Percentiles rank a stretch among this genome's conserved stretches.
Conservation (phyloP, 371 early-diverging fungal species). For the Capillidium rhysosporum region DNA sequence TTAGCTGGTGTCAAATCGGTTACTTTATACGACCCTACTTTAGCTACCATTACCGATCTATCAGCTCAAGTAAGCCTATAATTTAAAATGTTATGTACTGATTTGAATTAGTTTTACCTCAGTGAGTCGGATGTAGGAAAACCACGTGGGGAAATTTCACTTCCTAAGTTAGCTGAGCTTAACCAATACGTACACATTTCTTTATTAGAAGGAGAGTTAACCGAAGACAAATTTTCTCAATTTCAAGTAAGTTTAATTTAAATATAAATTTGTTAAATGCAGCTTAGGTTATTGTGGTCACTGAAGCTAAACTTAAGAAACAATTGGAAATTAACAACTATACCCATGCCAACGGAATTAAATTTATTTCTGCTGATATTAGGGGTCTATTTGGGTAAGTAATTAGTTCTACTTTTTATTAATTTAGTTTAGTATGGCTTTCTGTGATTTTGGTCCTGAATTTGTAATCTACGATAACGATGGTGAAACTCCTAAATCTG, state of each 20-base stretch:
- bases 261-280: background rate
- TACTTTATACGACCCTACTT: conserved; percentile 72
- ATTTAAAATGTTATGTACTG: background rate
- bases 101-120: conserved; percentile 72
- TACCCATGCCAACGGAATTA: conserved; percentile 64
- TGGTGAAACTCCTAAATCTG: conserved; percentile 85
- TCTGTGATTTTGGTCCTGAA: conserved; percentile 90
- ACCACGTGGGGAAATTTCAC: conserved; percentile 60
- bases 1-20: conserved; percentile 98
- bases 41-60: conserved; percentile 62
- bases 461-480: conserved; percentile 84
- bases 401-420: background rate
- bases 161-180: conserved; percentile 78
- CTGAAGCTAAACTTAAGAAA: conserved; percentile 50
- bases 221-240: conserved; percentile 36
- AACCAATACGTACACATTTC: conserved; percentile 94
- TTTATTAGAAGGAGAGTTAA: conserved; percentile 58
- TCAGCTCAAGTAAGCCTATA: conserved; percentile 60
- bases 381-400: conserved; percentile 88
- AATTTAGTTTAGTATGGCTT: conserved; percentile 21
- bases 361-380: conserved; percentile 84
- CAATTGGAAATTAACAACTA: conserved; percentile 81
- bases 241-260: conserved; percentile 33
- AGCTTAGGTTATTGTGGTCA: conserved; percentile 57
- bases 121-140: conserved; percentile 78